Evolutionary conservation across 805 yeast species (phyloP).

Genomic region (Saturnispora mendoncae): DNA sequence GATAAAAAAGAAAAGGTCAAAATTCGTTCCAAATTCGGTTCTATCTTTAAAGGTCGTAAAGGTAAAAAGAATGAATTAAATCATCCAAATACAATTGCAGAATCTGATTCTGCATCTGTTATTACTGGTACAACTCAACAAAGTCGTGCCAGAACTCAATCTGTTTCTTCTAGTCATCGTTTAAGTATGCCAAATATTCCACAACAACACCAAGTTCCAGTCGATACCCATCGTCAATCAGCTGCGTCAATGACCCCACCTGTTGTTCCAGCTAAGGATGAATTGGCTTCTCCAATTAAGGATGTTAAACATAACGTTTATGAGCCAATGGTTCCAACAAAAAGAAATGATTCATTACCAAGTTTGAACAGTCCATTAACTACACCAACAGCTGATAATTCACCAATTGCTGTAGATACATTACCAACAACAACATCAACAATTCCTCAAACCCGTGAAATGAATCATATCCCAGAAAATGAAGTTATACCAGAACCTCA

Average conservation of each 20-base stretch:
- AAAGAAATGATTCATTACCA: constrained; percentile 22
- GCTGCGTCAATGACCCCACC: constrained; percentile 6
- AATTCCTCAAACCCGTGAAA: constrained; percentile 5
- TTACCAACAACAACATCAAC: constrained; percentile 4
- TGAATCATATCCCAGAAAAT: constrained; percentile 6
- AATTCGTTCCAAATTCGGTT: constrained; percentile 64
- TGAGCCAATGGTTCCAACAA: constrained; percentile 26
- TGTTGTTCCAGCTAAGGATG: constrained; percentile 1
- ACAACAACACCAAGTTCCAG: neutral
- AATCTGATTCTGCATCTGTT: constrained; percentile 27
- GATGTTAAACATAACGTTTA: neutral
- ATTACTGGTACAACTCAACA: constrained; percentile 14
- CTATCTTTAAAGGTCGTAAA: constrained; percentile 47
- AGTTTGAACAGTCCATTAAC: constrained; percentile 8
- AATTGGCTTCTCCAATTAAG: constrained; percentile 1
- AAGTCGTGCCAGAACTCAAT: constrained; percentile 13
- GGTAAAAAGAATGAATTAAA: constrained; percentile 31
- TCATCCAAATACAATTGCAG: constrained; percentile 22
- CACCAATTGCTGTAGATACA: constrained; percentile 7
- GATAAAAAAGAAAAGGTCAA: constrained; percentile 28
- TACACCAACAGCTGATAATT: neutral
- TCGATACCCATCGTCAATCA: no score
- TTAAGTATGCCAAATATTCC: neutral
- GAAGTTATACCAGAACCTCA: constrained; percentile 13
- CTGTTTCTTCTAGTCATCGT: constrained; percentile 7